Evolutionary conservation across 2,329 filamentous ascomycete genomes (phyloP).

Genomic region (Hirsutella minnesotensis): DNA sequence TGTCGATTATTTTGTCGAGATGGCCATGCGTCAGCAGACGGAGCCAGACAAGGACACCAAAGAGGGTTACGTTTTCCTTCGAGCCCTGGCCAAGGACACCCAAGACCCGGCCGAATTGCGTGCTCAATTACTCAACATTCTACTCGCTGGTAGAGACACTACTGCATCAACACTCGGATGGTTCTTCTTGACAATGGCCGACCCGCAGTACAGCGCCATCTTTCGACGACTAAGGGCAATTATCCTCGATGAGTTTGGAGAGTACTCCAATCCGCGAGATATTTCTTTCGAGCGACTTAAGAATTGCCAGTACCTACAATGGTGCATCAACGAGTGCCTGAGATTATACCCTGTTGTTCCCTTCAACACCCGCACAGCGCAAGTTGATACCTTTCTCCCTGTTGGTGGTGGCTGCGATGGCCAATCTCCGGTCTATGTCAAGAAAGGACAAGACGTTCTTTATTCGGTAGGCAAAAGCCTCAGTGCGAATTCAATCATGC

Average conservation of each 20-base stretch:
- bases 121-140: constrained; percentile 22
- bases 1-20: constrained; percentile 55
- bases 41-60: constrained; percentile 2
- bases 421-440: constrained; percentile 33
- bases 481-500: too few relatives aligned
- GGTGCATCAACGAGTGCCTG: constrained; percentile 12
- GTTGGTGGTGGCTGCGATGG: constrained; percentile 37
- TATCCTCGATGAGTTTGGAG: constrained; percentile 38
- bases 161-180: constrained; percentile 38
- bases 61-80: constrained; percentile 18
- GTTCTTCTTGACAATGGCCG: constrained; percentile 30
- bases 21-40: constrained; percentile 27
- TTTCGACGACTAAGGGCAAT: constrained; percentile 29
- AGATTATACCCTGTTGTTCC: constrained; percentile 12
- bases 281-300: constrained; percentile 14
- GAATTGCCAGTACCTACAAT: constrained; percentile 12
- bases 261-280: constrained; percentile 14
- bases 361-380: constrained; percentile 11
- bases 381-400: constrained; percentile 34
- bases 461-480: constrained; percentile 23
- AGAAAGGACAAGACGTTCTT: constrained; percentile 30
- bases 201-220: constrained; percentile 19
- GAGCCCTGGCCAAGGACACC: constrained; percentile 20
- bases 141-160: constrained; percentile 43
- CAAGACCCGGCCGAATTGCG: constrained; percentile 13